Evolutionary conservation across 768 basidiomycete genomes (phyloP).

Genomic region (Amanita molliuscula): DNA sequence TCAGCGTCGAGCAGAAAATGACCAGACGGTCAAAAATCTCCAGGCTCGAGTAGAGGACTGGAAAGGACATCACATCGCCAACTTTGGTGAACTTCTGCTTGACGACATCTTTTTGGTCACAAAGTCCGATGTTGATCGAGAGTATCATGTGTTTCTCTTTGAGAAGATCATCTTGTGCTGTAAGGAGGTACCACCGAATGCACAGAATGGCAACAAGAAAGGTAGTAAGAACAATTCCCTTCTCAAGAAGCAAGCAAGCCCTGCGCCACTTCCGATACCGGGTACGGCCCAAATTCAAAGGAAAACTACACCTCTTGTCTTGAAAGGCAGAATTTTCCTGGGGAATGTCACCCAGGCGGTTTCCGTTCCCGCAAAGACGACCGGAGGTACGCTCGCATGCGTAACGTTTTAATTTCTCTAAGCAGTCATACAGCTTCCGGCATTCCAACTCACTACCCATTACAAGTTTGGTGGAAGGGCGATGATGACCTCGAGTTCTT

Average conservation of each 20-base stretch:
- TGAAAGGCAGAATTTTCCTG: conserved; percentile 96
- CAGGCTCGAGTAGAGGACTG: conserved; percentile 89
- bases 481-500: conserved; percentile 92
- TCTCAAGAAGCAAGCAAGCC: conserved; percentile 67
- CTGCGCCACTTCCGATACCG: conserved; percentile 35
- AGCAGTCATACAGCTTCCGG: conserved; percentile 27
- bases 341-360: conserved; percentile 88
- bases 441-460: conserved; percentile 54
- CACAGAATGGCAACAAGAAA: conserved; percentile 55
- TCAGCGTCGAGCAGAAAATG: conserved; percentile 84
- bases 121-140: conserved; percentile 92
- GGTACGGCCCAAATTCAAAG: conserved; percentile 33
- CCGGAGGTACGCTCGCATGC: conserved; percentile 39
- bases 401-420: neutral
- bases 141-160: conserved; percentile 98
- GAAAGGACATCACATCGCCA: conserved; percentile 94
- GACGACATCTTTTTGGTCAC: conserved; percentile 95
- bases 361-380: conserved; percentile 45
- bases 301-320: conserved; percentile 70
- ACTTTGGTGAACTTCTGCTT: conserved; percentile 89
- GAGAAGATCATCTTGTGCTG: conserved; percentile 99
- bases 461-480: conserved; percentile 91
- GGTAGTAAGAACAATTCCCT: conserved; percentile 79
- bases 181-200: conserved; percentile 69
- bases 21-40: conserved; percentile 81